phyloP scores from a whole-genome alignment of 305 asterid species.

The Fraxinus albicans region DNA sequence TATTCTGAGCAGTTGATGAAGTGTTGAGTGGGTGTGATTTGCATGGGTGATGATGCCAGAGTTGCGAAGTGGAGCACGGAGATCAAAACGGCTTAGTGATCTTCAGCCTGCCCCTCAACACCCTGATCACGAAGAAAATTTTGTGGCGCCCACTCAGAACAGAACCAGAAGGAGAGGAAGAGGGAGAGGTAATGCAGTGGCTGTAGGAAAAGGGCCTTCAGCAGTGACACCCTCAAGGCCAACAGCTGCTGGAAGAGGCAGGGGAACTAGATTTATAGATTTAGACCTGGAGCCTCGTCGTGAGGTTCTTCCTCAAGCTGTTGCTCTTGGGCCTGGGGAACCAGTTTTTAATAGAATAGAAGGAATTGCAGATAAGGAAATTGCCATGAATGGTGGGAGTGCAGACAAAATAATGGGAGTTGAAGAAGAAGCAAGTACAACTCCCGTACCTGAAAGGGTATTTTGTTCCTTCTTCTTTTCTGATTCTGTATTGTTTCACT shows the following conservation, averaged over 20 bases:
- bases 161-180: slow-evolving; percentile 86
- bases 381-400: slow-evolving; percentile 90
- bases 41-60: neutral
- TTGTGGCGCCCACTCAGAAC: slow-evolving; percentile 59
- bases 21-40: neutral
- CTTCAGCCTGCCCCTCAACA: slow-evolving; percentile 34
- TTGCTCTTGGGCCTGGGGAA: slow-evolving; percentile 56
- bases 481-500: neutral
- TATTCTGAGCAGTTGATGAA: neutral
- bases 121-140: slow-evolving; percentile 50
- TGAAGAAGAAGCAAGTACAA: slow-evolving; percentile 84
- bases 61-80: neutral
- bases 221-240: slow-evolving; percentile 73
- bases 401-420: slow-evolving; percentile 81
- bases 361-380: slow-evolving; percentile 65
- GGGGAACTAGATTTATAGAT: slow-evolving; percentile 81
- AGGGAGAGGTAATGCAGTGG: slow-evolving; percentile 89
- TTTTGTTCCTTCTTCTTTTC: slow-evolving; percentile 16
- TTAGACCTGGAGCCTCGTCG: slow-evolving; percentile 80
- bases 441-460: slow-evolving; percentile 98
- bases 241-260: slow-evolving; percentile 79
- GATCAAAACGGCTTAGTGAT: neutral
- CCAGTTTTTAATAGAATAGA: slow-evolving; percentile 72
- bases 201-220: slow-evolving; percentile 84
- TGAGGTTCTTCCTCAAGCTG: slow-evolving; percentile 67